Percentiles rank a stretch among this genome's conserved stretches.
Evolutionary conservation across 257 asterid genomes (phyloP).

Genomic region (Solanum sparsipilum): DNA sequence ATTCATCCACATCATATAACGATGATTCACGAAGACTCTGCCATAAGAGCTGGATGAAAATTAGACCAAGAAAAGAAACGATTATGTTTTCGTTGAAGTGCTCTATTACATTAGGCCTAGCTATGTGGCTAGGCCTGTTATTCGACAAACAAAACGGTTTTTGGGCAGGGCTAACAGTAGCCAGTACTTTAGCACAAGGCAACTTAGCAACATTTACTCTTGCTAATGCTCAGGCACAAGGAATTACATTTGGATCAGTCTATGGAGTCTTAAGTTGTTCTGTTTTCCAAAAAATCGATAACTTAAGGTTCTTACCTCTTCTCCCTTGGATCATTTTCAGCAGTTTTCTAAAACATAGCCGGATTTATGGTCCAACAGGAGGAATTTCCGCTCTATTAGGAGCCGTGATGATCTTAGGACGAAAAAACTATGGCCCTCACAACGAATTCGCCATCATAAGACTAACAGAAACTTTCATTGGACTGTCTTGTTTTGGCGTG

Average conservation of each 20-base stretch:
- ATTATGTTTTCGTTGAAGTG: conserved; percentile 38
- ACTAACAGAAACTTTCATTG: conserved; percentile 46
- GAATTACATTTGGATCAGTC: conserved; percentile 63
- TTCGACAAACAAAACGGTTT: conserved; percentile 37
- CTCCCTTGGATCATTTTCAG: conserved; percentile 61
- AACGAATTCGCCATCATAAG: conserved; percentile 48
- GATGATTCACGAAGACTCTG: background rate
- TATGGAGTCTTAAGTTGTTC: conserved; percentile 50
- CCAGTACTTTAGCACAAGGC: conserved; percentile 43
- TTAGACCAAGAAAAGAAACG: conserved; percentile 11
- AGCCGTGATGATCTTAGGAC: conserved; percentile 54
- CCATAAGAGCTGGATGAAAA: conserved; percentile 5
- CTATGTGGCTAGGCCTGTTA: conserved; percentile 39
- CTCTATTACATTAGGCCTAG: conserved; percentile 49
- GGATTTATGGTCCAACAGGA: conserved; percentile 51
- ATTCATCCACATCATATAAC: background rate
- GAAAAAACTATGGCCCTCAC: conserved; percentile 39
- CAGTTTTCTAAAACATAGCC: conserved; percentile 44
- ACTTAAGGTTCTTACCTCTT: conserved; percentile 37
- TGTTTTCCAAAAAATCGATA: conserved; percentile 18
- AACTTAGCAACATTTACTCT: conserved; percentile 40
- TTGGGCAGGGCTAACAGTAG: conserved; percentile 66
- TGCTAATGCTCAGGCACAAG: conserved; percentile 62
- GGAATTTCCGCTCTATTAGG: conserved; percentile 55
- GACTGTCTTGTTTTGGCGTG: conserved; percentile 29